A percentile compares a stretch with the other conserved stretches of the same genome.
These are phyloP conservation scores for Fraxinus americana DNA, from an alignment of 257 asterid genomes.

Conservation along the genomic window DNA sequence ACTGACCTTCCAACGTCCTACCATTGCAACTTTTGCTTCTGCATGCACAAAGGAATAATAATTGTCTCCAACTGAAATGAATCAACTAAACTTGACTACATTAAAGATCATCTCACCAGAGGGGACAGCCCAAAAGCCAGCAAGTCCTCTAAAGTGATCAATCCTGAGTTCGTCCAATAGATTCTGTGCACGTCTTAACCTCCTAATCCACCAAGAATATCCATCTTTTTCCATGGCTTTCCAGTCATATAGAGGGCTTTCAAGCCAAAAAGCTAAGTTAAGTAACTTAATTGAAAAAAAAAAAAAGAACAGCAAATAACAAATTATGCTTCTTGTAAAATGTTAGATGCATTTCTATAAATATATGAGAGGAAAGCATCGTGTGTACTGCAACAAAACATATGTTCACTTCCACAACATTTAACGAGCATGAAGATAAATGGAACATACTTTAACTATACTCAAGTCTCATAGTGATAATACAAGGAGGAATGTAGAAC, in stretches of 20 bases:
- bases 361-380: not conserved
- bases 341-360: not conserved
- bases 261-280: slow-evolving; percentile 28
- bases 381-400: not conserved
- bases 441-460: not conserved
- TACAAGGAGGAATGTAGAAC: not conserved
- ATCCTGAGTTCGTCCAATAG: slow-evolving; percentile 94
- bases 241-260: slow-evolving; percentile 97
- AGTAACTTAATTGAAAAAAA: slow-evolving; percentile 19
- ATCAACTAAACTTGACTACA: slow-evolving; percentile 19
- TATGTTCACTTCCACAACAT: not conserved
- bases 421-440: not conserved
- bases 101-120: slow-evolving; percentile 59
- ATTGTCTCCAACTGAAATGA: slow-evolving; percentile 20
- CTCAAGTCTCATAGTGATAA: not conserved
- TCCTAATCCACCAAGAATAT: slow-evolving; percentile 90
- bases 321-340: slow-evolving; percentile 2
- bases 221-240: slow-evolving; percentile 89
- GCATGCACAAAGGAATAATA: slow-evolving; percentile 31
- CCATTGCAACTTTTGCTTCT: slow-evolving; percentile 88
- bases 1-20: slow-evolving; percentile 92
- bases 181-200: slow-evolving; percentile 81
- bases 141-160: slow-evolving; percentile 97
- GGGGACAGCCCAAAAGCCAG: slow-evolving; percentile 99
- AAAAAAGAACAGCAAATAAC: not conserved